Base-by-base conservation (phyloP, 2,329 filamentous ascomycete genomes). In the Knoxdaviesia proteae region DNA sequence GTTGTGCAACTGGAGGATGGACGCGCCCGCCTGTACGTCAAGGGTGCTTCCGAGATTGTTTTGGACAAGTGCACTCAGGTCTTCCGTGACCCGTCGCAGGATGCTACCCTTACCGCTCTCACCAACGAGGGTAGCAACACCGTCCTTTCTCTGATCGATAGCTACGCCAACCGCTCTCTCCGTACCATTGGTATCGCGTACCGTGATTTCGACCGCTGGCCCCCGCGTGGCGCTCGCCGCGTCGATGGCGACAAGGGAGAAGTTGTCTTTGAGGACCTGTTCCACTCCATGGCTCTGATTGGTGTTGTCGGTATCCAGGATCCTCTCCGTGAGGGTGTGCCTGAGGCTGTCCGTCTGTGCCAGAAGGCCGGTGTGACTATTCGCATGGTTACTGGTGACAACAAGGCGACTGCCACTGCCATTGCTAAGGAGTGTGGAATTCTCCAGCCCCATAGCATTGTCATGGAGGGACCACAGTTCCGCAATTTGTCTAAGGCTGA, bases 311-410 rank as follows among this genome's bases (percentile, higher is more conserved):
- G 82, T 51, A 87, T 88, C 47, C 82, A 87, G 54, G 82, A 88
- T 56, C 82, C 82, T 38, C 68, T 87, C 8, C 79, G 82, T 47
- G 67, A 71, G 0, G 81, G 80, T 47, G 82, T 87, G n/a, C 66
- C 66, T 2, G 73, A 84, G 42, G 80, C 82, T 7, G 81, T 88
- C 32, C 64, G 63, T 46, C 67, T 76, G 45, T 87, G 82, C 53
- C 80, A 87, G 54, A 67, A 70, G 44, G 82, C 82, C 5, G 82
- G 82, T 46, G 81, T 88, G 7, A 71, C 79, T 47, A 80, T 87
- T 11, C 79, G 82, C 52, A 88, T 88, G 82, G 82, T 88, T 3
- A 88, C 82, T 5, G 82, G 82, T 48, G 82, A 88, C 61, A 87
- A 88, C 60, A 74, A 80, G 49, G 61, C 82, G 46, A 88, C 82